Evolutionary conservation across 345 rosid species (phyloP).

Genomic region (Hypericum perforatum): DNA sequence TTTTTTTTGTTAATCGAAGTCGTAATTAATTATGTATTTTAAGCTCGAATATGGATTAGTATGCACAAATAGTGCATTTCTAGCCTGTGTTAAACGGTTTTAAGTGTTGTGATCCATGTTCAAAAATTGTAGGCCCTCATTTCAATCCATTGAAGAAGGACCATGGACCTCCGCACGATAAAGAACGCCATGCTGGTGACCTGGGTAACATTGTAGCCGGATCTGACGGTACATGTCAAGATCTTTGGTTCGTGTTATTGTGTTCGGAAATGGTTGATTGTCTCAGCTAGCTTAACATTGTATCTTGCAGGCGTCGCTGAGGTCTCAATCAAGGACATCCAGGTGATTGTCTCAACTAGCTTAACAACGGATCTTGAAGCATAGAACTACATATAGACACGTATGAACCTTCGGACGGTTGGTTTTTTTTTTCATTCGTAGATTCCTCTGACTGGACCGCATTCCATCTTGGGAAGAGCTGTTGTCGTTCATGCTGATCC

Average conservation of each 20-base stretch:
- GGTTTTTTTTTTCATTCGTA: slow-evolving; percentile 23
- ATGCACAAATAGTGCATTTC: no score
- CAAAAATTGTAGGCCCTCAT: slow-evolving; percentile 58
- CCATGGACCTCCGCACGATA: slow-evolving; percentile 69
- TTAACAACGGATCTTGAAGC: no score
- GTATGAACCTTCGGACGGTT: not conserved
- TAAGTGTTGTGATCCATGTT: not conserved
- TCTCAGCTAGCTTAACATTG: slow-evolving; percentile 5
- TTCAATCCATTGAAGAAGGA: slow-evolving; percentile 75
- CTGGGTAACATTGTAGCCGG: slow-evolving; percentile 82
- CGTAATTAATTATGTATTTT: no score
- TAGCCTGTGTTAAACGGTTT: not conserved
- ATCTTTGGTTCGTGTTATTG: slow-evolving; percentile 2
- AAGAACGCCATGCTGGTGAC: slow-evolving; percentile 88
- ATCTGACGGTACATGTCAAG: slow-evolving; percentile 44
- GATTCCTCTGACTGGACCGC: slow-evolving; percentile 75
- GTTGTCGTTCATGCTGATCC: slow-evolving; percentile 86
- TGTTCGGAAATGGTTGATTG: not conserved
- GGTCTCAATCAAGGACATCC: slow-evolving; percentile 54
- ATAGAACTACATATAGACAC: no score
- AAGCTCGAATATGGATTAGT: no score
- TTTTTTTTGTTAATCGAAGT: no score
- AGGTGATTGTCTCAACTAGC: slow-evolving; percentile 39
- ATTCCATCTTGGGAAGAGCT: slow-evolving; percentile 82
- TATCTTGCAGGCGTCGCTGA: slow-evolving; percentile 71